These are phyloP conservation scores for Suillus plorans DNA, from an alignment of 768 basidiomycete genomes.

Conservation along the genomic window DNA sequence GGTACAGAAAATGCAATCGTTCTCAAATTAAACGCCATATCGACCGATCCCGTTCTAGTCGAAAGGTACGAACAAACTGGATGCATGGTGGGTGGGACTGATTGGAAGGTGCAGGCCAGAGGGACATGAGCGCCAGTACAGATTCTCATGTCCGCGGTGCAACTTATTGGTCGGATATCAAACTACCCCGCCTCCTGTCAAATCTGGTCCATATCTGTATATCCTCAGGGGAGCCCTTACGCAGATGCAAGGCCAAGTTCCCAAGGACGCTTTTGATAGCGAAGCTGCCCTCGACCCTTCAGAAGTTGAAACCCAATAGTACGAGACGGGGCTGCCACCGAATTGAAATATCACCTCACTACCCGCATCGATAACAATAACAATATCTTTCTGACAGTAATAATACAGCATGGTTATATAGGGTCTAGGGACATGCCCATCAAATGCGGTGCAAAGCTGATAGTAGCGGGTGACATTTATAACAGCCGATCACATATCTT, in stretches of 20 bases:
- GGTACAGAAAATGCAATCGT: conserved; percentile 57
- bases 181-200: conserved; percentile 69
- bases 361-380: background rate
- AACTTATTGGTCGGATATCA: conserved; percentile 65
- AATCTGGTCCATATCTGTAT: conserved; percentile 77
- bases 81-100: conserved; percentile 11
- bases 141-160: conserved; percentile 57
- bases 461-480: background rate
- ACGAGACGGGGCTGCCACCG: too few relatives aligned
- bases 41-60: conserved; percentile 68
- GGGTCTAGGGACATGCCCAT: background rate
- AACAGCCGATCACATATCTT: background rate
- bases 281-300: conserved; percentile 23
- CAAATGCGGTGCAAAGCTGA: background rate
- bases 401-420: background rate
- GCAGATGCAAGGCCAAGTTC: conserved; percentile 86
- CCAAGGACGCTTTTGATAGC: conserved; percentile 77
- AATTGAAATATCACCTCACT: too few relatives aligned
- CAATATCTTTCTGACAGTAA: conserved; percentile 4
- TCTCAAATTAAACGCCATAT: conserved; percentile 84
- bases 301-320: background rate
- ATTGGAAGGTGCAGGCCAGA: conserved; percentile 43
- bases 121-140: conserved; percentile 75
- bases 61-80: conserved; percentile 58
- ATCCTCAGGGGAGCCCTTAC: conserved; percentile 80